Conservation (phyloP, 1,284 basidiomycete genomes). For the Ceratobasidium theobromae region DNA sequence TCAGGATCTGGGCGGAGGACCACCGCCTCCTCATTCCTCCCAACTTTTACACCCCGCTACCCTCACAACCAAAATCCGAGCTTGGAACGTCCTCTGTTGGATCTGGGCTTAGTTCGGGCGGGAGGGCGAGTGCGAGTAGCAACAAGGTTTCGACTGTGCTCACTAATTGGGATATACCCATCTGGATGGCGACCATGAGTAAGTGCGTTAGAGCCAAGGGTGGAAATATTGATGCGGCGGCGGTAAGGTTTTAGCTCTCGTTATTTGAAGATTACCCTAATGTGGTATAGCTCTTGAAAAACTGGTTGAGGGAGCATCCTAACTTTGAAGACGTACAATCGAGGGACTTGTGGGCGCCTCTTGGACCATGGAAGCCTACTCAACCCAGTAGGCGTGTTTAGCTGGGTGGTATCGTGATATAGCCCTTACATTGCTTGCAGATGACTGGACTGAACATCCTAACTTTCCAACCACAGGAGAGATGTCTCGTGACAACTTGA, state of each 20-base stretch:
- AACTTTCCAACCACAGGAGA: constrained; percentile 1
- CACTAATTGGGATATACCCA: constrained; percentile 10
- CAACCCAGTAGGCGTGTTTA: neutral
- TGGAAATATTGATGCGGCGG: constrained; percentile 25
- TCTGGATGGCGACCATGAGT: constrained; percentile 4
- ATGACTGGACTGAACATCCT: constrained; percentile 5
- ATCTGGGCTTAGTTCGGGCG: neutral
- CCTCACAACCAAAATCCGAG: neutral
- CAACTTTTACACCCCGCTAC: constrained; percentile 22
- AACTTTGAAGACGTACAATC: constrained; percentile 5
- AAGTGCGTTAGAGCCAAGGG: constrained; percentile 28
- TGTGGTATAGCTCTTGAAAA: constrained; percentile 7
- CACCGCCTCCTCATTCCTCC: constrained; percentile 48
- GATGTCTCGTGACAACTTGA: neutral
- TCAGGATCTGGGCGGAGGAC: constrained; percentile 57
- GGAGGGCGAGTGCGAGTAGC: neutral
- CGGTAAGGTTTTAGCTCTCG: neutral
- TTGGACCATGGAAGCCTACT: neutral
- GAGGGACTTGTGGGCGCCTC: constrained; percentile 7
- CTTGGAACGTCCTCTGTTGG: neutral
- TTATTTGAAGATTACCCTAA: neutral
- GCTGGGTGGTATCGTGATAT: neutral
- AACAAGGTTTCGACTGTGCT: neutral
- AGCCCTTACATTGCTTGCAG: neutral
- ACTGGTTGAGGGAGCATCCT: constrained; percentile 15